Evolutionary conservation across 2,329 filamentous ascomycete species (phyloP).

Genomic region (Teratosphaeria nubilosa): DNA sequence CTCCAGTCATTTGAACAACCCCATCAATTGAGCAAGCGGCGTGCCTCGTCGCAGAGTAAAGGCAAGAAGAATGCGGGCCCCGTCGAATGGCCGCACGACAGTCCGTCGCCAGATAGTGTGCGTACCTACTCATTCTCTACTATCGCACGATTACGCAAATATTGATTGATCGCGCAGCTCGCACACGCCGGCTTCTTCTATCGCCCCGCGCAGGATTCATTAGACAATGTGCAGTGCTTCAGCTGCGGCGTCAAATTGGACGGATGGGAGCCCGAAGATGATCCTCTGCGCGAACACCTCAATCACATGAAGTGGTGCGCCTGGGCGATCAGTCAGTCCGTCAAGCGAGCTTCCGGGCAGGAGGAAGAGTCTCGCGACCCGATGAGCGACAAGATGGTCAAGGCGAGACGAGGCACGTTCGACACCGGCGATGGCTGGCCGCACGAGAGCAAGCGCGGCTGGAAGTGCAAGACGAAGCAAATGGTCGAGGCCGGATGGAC

Average conservation of each 20-base stretch:
- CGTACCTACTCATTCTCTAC: constrained; percentile 6
- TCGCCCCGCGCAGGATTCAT: constrained; percentile 60
- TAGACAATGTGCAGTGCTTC: constrained; percentile 86
- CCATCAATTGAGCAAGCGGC: constrained; percentile 55
- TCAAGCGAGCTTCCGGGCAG: constrained; percentile 42
- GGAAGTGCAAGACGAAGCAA: constrained; percentile 84
- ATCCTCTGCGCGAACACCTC: constrained; percentile 74
- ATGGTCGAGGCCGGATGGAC: constrained; percentile 90
- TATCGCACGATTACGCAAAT: not conserved
- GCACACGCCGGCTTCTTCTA: constrained; percentile 89
- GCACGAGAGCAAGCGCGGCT: constrained; percentile 76
- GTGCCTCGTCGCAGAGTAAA: constrained; percentile 51
- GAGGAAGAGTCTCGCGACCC: constrained; percentile 60
- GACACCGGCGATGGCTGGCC: constrained; percentile 61
- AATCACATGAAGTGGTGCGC: constrained; percentile 74
- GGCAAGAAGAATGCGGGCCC: constrained; percentile 42
- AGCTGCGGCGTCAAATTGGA: constrained; percentile 74
- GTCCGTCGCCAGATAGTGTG: constrained; percentile 56
- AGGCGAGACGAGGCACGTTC: constrained; percentile 76
- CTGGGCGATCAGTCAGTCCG: constrained; percentile 58
- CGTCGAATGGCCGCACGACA: constrained; percentile 65
- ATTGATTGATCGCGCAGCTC: constrained; percentile 46
- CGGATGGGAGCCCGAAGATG: constrained; percentile 83
- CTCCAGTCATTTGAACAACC: constrained; percentile 66
- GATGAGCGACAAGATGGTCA: constrained; percentile 56